Evolutionary conservation across 73 alveolate species (phyloP).

Genomic region (Breviolum minutum): DNA sequence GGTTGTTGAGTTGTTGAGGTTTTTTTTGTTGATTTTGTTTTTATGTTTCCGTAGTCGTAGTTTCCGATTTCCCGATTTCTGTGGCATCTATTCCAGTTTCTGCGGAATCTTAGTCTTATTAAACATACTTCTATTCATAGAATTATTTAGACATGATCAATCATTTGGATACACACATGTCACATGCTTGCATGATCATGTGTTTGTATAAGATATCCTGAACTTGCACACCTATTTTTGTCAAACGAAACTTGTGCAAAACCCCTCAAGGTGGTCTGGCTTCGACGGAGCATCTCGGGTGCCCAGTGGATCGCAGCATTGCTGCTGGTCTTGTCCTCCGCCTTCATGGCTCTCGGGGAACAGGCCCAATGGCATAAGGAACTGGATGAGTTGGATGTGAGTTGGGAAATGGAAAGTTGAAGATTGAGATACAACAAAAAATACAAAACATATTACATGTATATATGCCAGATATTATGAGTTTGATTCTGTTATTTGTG

Average conservation of each 20-base stretch:
- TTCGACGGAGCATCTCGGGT: slow-evolving; percentile 46
- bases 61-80: not conserved
- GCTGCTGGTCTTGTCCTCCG: slow-evolving; percentile 68
- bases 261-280: slow-evolving; percentile 45
- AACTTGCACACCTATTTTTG: not conserved
- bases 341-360: slow-evolving; percentile 74
- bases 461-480: not conserved
- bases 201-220: not conserved
- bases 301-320: slow-evolving; percentile 73
- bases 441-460: too few species aligned
- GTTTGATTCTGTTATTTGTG: too few species aligned
- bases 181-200: not conserved
- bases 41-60: not conserved
- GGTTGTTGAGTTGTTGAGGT: not conserved
- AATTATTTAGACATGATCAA: not conserved
- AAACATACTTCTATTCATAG: not conserved
- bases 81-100: not conserved
- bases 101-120: not conserved
- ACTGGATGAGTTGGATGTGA: not conserved
- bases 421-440: not conserved
- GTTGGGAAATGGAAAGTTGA: not conserved
- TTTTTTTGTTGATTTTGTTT: not conserved
- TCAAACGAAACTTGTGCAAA: not conserved
- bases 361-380: not conserved
- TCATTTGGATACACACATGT: not conserved